These are phyloP conservation scores for Chrysanthemum seticuspe DNA, from an alignment of 129 eudicot species.

Conservation along the genomic window DNA sequence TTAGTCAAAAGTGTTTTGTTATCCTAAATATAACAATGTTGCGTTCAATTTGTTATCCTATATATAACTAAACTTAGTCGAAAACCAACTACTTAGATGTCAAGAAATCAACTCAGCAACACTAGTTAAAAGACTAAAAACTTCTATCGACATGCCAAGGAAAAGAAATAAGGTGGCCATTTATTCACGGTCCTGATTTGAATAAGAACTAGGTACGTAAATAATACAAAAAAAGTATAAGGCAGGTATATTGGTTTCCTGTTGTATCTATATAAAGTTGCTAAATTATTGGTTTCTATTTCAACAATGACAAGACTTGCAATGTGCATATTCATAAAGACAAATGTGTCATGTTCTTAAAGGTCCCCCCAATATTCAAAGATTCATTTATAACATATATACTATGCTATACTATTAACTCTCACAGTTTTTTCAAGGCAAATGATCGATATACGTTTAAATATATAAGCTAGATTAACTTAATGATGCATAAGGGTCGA, in stretches of 20 bases:
- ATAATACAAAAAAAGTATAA: neutral
- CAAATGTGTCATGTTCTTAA: conserved; percentile 21
- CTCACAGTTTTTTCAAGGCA: neutral
- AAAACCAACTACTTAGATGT: neutral
- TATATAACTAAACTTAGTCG: too few species aligned
- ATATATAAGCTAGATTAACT: too few species aligned
- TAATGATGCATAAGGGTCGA: too few species aligned
- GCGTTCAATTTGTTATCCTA: too few species aligned
- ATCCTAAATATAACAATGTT: too few species aligned
- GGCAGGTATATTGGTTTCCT: neutral
- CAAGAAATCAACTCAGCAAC: neutral
- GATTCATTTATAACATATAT: conserved; percentile 15
- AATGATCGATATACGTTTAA: too few species aligned
- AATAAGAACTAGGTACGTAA: neutral
- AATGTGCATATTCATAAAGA: conserved; percentile 13
- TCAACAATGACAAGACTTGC: conserved; percentile 23
- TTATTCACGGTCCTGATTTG: neutral
- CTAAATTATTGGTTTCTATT: conserved; percentile 23
- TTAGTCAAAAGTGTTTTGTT: too few species aligned
- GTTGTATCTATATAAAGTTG: neutral
- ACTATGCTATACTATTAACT: neutral
- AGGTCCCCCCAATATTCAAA: conserved; percentile 22
- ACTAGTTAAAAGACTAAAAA: neutral
- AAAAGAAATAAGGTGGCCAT: conserved; percentile 6
- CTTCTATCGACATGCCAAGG: neutral